Conservation (phyloP, 2,329 filamentous ascomycete species). For the Pseudogymnoascus sp. region DNA sequence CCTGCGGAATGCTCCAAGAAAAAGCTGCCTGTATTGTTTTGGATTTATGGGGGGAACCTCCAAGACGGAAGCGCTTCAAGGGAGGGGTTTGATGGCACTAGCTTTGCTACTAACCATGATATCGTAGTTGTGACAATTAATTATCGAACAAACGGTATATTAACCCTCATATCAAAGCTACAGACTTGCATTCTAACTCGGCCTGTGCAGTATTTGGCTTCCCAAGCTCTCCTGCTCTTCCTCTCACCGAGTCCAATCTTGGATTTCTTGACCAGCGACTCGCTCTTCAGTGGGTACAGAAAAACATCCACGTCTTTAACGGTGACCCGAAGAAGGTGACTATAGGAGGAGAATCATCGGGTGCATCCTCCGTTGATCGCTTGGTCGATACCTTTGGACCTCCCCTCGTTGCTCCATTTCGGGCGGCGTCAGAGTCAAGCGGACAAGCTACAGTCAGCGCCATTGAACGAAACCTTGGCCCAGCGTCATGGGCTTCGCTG, state of each 20-base stretch:
- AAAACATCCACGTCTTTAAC: conserved; percentile 44
- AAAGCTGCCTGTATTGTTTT: conserved; percentile 10
- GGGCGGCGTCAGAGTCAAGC: background rate
- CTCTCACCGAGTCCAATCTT: conserved; percentile 37
- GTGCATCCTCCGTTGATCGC: conserved; percentile 30
- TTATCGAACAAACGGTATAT: conserved; percentile 15
- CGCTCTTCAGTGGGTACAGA: conserved; percentile 45
- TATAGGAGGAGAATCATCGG: conserved; percentile 49
- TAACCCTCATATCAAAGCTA: background rate
- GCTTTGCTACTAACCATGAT: conserved; percentile 16
- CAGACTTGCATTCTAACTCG: background rate
- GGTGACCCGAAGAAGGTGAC: conserved; percentile 44
- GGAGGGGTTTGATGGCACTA: conserved; percentile 16
- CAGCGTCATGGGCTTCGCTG: background rate
- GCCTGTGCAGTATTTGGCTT: conserved; percentile 38
- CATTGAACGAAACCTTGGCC: background rate
- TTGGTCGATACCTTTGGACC: background rate
- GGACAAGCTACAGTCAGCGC: background rate
- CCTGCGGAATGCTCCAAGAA: background rate
- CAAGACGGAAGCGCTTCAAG: conserved; percentile 14
- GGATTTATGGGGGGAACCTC: conserved; percentile 11
- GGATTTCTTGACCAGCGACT: conserved; percentile 46
- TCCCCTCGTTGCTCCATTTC: conserved; percentile 11
- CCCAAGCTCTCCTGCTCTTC: conserved; percentile 38
- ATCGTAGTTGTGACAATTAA: conserved; percentile 19